A percentile compares a stretch with the other conserved stretches of the same genome.
These are phyloP conservation scores for Cercospora citrullina DNA, from an alignment of 2,329 filamentous ascomycete species.

Conservation along the genomic window DNA sequence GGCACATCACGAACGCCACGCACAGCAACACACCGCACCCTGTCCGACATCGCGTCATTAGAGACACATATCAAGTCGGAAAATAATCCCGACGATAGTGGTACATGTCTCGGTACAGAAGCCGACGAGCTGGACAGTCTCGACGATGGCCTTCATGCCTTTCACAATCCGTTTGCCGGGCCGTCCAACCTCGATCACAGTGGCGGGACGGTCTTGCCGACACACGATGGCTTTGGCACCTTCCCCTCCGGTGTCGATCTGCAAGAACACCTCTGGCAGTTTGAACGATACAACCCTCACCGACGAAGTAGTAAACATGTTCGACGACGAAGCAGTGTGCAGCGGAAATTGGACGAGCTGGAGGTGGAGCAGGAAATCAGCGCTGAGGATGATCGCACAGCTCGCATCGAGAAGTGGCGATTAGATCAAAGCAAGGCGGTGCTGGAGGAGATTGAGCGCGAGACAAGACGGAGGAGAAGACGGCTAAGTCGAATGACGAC, in stretches of 20 bases:
- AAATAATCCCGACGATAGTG: conserved; percentile 45
- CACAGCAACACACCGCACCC: conserved; percentile 62
- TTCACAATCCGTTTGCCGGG: conserved; percentile 60
- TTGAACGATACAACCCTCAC: conserved; percentile 79
- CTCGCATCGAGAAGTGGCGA: conserved; percentile 87
- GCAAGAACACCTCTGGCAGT: conserved; percentile 85
- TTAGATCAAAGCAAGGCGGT: conserved; percentile 85
- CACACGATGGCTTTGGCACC: conserved; percentile 86
- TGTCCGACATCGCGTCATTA: conserved; percentile 79
- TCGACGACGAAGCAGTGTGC: conserved; percentile 58
- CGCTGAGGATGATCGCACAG: conserved; percentile 69
- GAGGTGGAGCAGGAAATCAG: conserved; percentile 54
- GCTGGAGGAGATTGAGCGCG: conserved; percentile 83
- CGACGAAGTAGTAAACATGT: conserved; percentile 56
- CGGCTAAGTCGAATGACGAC: conserved; percentile 60
- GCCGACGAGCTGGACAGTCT: conserved; percentile 72
- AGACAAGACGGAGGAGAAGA: conserved; percentile 66
- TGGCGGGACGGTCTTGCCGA: conserved; percentile 72
- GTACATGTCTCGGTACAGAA: conserved; percentile 47
- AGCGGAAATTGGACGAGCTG: conserved; percentile 57
- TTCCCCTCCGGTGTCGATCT: conserved; percentile 63
- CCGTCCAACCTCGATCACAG: conserved; percentile 57
- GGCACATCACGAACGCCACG: conserved; percentile 66
- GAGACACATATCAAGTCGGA: conserved; percentile 65
- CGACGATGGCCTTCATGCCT: conserved; percentile 87